Percentiles rank a stretch among this genome's conserved stretches.
Evolutionary conservation across 2,329 filamentous ascomycete species (phyloP).

Genomic region (Colletotrichum sp.): DNA sequence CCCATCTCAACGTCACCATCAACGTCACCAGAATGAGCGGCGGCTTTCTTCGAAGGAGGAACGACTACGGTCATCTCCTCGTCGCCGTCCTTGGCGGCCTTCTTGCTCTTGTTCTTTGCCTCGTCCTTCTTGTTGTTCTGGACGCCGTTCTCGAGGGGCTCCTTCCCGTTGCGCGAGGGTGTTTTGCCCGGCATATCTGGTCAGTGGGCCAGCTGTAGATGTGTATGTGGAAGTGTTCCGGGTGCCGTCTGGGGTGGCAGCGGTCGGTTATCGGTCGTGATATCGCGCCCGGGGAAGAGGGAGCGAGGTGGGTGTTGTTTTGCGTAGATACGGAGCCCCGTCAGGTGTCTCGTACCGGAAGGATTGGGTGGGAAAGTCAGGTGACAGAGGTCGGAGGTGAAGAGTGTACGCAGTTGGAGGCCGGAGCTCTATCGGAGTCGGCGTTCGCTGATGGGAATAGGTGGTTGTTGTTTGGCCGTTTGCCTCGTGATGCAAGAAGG

Average conservation of each 20-base stretch:
- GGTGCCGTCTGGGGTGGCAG: constrained; percentile 20
- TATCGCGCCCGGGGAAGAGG: constrained; percentile 1
- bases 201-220: constrained; percentile 5
- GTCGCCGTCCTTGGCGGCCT: constrained; percentile 68
- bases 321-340: constrained; percentile 5
- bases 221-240: not conserved
- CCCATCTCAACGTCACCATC: constrained; percentile 78
- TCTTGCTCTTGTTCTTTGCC: constrained; percentile 71
- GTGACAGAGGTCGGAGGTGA: not conserved
- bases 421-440: constrained; percentile 4
- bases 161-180: constrained; percentile 73
- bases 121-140: constrained; percentile 74
- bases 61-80: constrained; percentile 85
- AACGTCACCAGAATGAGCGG: constrained; percentile 60
- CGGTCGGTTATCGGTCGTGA: not conserved
- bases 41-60: constrained; percentile 71
- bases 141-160: constrained; percentile 72
- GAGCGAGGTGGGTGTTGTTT: not conserved
- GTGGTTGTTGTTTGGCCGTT: constrained; percentile 14
- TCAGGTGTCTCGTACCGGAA: not conserved
- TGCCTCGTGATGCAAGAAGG: constrained; percentile 33
- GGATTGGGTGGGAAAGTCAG: not conserved
- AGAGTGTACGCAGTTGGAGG: not conserved
- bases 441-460: constrained; percentile 4
- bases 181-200: constrained; percentile 73